Conservation (phyloP, 345 rosid species). For the Pistacia integerrima region DNA sequence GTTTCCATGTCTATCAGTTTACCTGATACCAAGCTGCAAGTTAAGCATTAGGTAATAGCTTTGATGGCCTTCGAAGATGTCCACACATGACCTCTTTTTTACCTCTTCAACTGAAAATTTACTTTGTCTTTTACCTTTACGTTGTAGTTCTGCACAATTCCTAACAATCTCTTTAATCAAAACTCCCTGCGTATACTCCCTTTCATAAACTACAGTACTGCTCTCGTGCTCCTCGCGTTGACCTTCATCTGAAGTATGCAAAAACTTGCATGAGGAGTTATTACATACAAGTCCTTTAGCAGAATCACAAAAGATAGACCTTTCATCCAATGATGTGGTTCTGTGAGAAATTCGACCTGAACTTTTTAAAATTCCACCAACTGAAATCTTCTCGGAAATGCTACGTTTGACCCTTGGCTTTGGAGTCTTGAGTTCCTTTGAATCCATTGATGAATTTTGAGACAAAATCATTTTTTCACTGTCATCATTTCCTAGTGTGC, state of each 20-base stretch:
- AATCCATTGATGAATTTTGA: slow-evolving; percentile 45
- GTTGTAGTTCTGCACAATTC: slow-evolving; percentile 36
- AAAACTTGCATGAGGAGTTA: slow-evolving; percentile 40
- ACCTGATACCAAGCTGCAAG: slow-evolving; percentile 98
- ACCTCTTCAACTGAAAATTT: slow-evolving; percentile 48
- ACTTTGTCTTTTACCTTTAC: slow-evolving; percentile 44
- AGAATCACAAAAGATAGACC: slow-evolving; percentile 31
- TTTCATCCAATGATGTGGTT: slow-evolving; percentile 43
- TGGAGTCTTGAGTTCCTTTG: slow-evolving; percentile 42
- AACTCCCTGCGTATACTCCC: slow-evolving; percentile 95
- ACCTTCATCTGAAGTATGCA: slow-evolving; percentile 40
- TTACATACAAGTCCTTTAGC: slow-evolving; percentile 36
- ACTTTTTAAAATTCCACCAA: slow-evolving; percentile 39
- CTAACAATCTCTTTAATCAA: slow-evolving; percentile 61
- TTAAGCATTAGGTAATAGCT: slow-evolving; percentile 78
- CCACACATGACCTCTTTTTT: slow-evolving; percentile 43
- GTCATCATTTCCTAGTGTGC: slow-evolving; percentile 50
- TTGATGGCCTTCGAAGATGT: slow-evolving; percentile 45
- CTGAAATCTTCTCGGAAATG: slow-evolving; percentile 55
- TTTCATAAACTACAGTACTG: slow-evolving; percentile 54
- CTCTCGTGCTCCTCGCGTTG: slow-evolving; percentile 45
- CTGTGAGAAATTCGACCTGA: slow-evolving; percentile 56
- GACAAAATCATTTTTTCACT: slow-evolving; percentile 43
- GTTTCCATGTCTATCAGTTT: slow-evolving; percentile 21
- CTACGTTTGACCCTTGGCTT: slow-evolving; percentile 44